A percentile compares a stretch with the other conserved stretches of the same genome.
Conservation (phyloP, 768 basidiomycete species). For the Pisolithus sp. region DNA sequence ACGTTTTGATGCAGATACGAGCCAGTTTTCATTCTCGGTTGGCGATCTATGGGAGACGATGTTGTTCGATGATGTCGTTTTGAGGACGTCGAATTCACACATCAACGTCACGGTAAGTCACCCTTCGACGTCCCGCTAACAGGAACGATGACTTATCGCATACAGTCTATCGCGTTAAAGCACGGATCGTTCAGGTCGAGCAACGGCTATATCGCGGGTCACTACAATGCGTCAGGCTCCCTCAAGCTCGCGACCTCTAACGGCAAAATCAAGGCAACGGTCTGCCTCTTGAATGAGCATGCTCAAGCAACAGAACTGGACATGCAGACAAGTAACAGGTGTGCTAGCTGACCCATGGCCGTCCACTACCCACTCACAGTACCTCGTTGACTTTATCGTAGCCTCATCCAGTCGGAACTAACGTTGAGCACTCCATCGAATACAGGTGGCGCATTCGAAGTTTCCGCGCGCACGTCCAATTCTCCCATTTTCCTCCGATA, state of each 20-base stretch:
- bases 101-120: slow-evolving; percentile 26
- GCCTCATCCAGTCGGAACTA: slow-evolving; percentile 14
- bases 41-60: slow-evolving; percentile 23
- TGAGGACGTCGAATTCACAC: slow-evolving; percentile 19
- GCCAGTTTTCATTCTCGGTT: slow-evolving; percentile 24
- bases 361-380: too few relatives aligned
- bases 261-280: slow-evolving; percentile 23
- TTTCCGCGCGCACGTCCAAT: slow-evolving; percentile 31
- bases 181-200: slow-evolving; percentile 19
- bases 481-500: slow-evolving; percentile 22
- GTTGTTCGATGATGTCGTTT: slow-evolving; percentile 18
- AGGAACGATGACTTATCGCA: background rate
- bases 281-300: slow-evolving; percentile 15
- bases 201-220: slow-evolving; percentile 33
- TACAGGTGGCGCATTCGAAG: slow-evolving; percentile 25
- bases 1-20: slow-evolving; percentile 22
- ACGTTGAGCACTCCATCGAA: slow-evolving; percentile 23
- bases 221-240: slow-evolving; percentile 25
- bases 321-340: slow-evolving; percentile 21
- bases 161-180: slow-evolving; percentile 27
- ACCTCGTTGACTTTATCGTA: background rate
- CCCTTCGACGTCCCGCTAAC: background rate
- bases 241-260: slow-evolving; percentile 32
- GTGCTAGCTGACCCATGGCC: too few relatives aligned
- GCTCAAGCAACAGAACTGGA: slow-evolving; percentile 3